These are phyloP conservation scores for Fusarium camptoceras DNA, from an alignment of 2,329 filamentous ascomycete genomes.

Conservation along the genomic window DNA sequence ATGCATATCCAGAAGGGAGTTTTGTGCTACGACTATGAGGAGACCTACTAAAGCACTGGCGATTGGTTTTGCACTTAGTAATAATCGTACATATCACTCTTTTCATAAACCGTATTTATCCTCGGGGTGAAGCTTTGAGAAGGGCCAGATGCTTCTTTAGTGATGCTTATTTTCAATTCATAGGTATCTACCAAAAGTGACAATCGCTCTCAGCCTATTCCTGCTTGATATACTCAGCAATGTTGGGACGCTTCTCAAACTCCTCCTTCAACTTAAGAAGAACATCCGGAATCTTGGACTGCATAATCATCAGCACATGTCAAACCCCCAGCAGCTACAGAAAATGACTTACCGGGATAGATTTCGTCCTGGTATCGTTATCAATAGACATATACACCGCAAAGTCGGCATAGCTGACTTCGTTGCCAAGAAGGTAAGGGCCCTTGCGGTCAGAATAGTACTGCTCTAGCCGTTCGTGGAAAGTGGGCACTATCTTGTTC, in stretches of 20 bases:
- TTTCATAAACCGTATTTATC: not conserved
- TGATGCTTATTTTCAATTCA: not conserved
- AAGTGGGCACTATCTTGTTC: conserved; percentile 18
- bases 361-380: conserved; percentile 25
- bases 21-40: conserved; percentile 25
- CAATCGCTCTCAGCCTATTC: fast-evolving
- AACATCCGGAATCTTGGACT: conserved; percentile 17
- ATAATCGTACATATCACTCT: not conserved
- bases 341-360: conserved; percentile 1
- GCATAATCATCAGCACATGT: fast-evolving
- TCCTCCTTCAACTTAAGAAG: conserved; percentile 28
- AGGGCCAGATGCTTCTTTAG: fast-evolving
- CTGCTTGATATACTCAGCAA: conserved; percentile 26
- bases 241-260: conserved; percentile 20
- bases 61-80: not conserved
- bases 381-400: conserved; percentile 30
- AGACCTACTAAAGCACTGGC: not conserved
- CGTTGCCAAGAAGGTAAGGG: conserved; percentile 22
- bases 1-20: conserved; percentile 26
- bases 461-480: conserved; percentile 13
- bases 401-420: conserved; percentile 30
- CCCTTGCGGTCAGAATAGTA: conserved; percentile 32
- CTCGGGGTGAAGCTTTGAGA: fast-evolving
- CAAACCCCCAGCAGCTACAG: fast-evolving
- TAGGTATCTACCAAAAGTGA: fast-evolving